A percentile compares a stretch with the other conserved stretches of the same genome.
Evolutionary conservation across 805 yeast species (phyloP).

Genomic region (Yamadazyma scolyti): DNA sequence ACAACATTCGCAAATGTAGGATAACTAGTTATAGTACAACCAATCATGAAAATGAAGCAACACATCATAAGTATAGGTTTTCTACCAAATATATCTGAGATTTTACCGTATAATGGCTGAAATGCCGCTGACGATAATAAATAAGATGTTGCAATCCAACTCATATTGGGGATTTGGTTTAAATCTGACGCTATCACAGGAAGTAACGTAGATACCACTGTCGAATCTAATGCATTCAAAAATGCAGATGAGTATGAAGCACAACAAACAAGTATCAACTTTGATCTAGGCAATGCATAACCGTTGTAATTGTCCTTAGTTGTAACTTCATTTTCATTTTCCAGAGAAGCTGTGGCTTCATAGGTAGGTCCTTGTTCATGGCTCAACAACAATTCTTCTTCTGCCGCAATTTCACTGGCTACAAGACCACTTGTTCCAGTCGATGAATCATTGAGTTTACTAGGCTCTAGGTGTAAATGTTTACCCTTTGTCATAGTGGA

Average conservation of each 20-base stretch:
- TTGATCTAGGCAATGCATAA: constrained; percentile 26
- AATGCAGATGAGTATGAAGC: constrained; percentile 41
- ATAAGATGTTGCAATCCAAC: constrained; percentile 76
- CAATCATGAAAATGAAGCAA: constrained; percentile 53
- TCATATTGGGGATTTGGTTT: constrained; percentile 55
- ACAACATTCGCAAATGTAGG: constrained; percentile 46
- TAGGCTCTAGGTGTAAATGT: constrained; percentile 6
- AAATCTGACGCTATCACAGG: constrained; percentile 68
- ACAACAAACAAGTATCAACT: constrained; percentile 26
- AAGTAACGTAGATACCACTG: constrained; percentile 63
- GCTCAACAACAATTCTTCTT: constrained; percentile 16
- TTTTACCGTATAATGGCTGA: constrained; percentile 69
- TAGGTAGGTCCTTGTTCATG: no score
- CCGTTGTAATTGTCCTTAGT: constrained; percentile 14
- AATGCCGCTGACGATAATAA: constrained; percentile 66
- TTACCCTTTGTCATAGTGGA: no score
- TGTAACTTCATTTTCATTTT: constrained; percentile 6
- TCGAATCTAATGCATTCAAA: constrained; percentile 63
- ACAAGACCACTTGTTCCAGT: constrained; percentile 30
- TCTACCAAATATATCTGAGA: constrained; percentile 72
- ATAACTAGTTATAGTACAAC: constrained; percentile 53
- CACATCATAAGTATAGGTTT: constrained; percentile 50
- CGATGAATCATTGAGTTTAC: constrained; percentile 23
- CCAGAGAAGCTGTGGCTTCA: constrained; percentile 7
- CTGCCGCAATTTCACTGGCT: constrained; percentile 36